Evolutionary conservation across 169 alveolate genomes (phyloP).

Genomic region (Plasmodium knowlesi): DNA sequence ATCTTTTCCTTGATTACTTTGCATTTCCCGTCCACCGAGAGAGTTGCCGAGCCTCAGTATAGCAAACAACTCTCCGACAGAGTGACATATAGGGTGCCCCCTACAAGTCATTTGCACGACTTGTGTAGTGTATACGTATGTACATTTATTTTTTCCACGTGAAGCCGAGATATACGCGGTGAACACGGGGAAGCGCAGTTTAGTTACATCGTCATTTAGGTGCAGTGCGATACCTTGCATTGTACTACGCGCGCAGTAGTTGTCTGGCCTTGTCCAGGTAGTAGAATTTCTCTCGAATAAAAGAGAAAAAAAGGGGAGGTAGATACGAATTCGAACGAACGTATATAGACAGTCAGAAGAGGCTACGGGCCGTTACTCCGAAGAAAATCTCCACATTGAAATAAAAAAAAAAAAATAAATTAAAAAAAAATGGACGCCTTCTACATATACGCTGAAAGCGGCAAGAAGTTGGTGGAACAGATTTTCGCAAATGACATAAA

Average conservation of each 20-base stretch:
- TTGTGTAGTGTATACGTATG: not conserved
- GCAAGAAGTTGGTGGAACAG: conserved; percentile 29
- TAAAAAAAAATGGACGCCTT: conserved; percentile 38
- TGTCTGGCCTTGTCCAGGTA: not conserved
- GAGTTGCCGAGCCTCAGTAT: not conserved
- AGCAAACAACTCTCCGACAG: not conserved
- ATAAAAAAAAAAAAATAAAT: no score
- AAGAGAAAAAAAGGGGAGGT: not conserved
- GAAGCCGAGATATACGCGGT: not conserved
- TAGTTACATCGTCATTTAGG: not conserved
- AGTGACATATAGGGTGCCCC: not conserved
- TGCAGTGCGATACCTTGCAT: not conserved
- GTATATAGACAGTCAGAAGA: not conserved
- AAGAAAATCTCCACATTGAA: not conserved
- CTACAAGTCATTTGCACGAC: not conserved
- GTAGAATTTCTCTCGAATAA: not conserved
- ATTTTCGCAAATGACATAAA: not conserved
- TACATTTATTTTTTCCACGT: not conserved
- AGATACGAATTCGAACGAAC: not conserved
- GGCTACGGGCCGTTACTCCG: not conserved
- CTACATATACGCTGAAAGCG: conserved; percentile 18
- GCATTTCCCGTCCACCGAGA: not conserved
- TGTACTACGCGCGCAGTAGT: not conserved
- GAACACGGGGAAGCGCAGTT: not conserved
- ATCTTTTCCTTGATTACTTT: not conserved